Evolutionary conservation across 2,329 filamentous ascomycete species (phyloP).

Genomic region (Aspergillus chevalieri): DNA sequence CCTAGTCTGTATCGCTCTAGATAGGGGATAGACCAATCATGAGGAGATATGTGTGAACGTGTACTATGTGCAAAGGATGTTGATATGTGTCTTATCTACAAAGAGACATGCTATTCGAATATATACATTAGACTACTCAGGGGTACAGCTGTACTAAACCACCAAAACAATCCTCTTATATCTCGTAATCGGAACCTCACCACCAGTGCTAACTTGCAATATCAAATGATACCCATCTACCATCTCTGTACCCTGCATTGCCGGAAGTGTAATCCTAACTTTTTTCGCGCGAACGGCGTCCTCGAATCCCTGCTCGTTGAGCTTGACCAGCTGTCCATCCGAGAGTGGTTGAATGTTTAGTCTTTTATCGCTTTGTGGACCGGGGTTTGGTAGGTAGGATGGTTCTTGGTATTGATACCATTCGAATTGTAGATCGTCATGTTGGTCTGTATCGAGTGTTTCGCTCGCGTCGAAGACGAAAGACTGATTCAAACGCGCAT

Average conservation of each 20-base stretch:
- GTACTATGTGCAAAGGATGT: too few species aligned
- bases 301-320: not conserved
- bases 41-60: too few species aligned
- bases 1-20: too few species aligned
- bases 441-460: not conserved
- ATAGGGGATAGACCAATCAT: too few species aligned
- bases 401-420: not conserved
- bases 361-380: not conserved
- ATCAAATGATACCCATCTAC: not conserved
- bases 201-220: not conserved
- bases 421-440: not conserved
- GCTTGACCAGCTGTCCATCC: not conserved
- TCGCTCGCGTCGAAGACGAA: not conserved
- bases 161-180: not conserved
- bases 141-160: not conserved
- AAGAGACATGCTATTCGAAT: too few species aligned
- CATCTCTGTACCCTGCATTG: not conserved
- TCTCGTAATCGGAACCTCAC: conserved; percentile 6
- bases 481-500: not conserved
- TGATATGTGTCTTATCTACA: too few species aligned
- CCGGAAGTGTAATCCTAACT: not conserved
- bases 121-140: too few species aligned
- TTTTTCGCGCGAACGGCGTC: not conserved
- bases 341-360: not conserved
- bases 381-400: not conserved